A percentile compares a stretch with the other conserved stretches of the same genome.
Evolutionary conservation across 75 land plant species (phyloP).

Genomic region (Azolla pinnata): DNA sequence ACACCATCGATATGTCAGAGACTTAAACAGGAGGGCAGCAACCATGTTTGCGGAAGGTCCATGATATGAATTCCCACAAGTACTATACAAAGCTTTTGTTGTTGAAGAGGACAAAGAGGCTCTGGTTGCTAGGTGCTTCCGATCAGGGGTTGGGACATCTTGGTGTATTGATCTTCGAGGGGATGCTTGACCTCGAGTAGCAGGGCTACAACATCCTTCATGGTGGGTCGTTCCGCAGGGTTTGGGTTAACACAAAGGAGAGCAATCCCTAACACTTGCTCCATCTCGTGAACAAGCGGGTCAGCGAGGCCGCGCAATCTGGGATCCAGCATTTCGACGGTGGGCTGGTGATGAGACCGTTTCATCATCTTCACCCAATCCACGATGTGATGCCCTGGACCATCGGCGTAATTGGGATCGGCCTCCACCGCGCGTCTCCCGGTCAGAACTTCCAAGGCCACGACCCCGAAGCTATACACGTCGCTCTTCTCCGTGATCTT

Average conservation of each 20-base stretch:
- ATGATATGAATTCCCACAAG: too few species aligned
- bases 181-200: slow-evolving; percentile 40
- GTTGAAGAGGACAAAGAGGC: too few species aligned
- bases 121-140: too few species aligned
- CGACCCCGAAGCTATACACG: slow-evolving; percentile 88
- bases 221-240: slow-evolving; percentile 57
- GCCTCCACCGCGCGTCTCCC: slow-evolving; percentile 61
- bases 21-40: too few species aligned
- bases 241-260: slow-evolving; percentile 46
- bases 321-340: slow-evolving; percentile 13
- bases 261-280: slow-evolving; percentile 54
- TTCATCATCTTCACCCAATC: slow-evolving; percentile 49
- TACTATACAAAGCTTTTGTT: too few species aligned
- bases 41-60: too few species aligned
- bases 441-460: slow-evolving; percentile 72
- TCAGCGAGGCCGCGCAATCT: slow-evolving; percentile 34
- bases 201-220: slow-evolving; percentile 71
- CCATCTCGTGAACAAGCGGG: slow-evolving; percentile 52
- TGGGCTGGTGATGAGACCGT: neutral
- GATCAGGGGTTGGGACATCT: slow-evolving; percentile 7
- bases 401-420: slow-evolving; percentile 37
- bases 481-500: slow-evolving; percentile 94
- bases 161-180: slow-evolving; percentile 3
- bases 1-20: too few species aligned
- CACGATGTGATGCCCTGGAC: slow-evolving; percentile 71